A percentile compares a stretch with the other conserved stretches of the same genome.
phyloP scores from a whole-genome alignment of 2,329 filamentous ascomycete species.

The Trichoderma hamatum region DNA sequence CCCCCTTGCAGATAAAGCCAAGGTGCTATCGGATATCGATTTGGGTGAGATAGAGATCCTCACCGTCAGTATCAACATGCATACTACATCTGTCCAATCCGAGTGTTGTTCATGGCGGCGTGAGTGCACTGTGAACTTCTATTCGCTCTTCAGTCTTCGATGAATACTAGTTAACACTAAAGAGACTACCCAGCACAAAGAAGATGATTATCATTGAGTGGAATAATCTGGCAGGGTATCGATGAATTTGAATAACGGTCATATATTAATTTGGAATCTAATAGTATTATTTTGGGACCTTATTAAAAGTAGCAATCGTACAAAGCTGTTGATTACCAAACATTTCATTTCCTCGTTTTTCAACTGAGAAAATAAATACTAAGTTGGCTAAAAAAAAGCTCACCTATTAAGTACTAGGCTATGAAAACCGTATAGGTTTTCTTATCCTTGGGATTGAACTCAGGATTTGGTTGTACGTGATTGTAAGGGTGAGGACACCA shows the following conservation, averaged over 20 bases:
- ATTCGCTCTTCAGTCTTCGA: neutral
- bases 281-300: neutral
- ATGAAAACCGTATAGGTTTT: no score
- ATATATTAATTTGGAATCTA: neutral
- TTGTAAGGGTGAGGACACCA: no score
- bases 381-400: no score
- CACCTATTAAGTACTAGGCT: no score
- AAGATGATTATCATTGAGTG: neutral
- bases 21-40: neutral
- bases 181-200: neutral
- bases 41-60: neutral
- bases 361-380: no score
- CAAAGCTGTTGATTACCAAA: no score
- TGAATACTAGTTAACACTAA: neutral
- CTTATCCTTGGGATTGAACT: no score
- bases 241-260: neutral
- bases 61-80: neutral
- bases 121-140: neutral
- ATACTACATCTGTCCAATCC: neutral
- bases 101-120: neutral
- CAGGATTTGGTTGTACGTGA: no score
- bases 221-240: neutral
- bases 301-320: no score
- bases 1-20: constrained; percentile 5
- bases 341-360: no score